A percentile compares a stretch with the other conserved stretches of the same genome.
phyloP scores from a whole-genome alignment of 805 yeast species.

The Jamesozyma jinghongensis region DNA sequence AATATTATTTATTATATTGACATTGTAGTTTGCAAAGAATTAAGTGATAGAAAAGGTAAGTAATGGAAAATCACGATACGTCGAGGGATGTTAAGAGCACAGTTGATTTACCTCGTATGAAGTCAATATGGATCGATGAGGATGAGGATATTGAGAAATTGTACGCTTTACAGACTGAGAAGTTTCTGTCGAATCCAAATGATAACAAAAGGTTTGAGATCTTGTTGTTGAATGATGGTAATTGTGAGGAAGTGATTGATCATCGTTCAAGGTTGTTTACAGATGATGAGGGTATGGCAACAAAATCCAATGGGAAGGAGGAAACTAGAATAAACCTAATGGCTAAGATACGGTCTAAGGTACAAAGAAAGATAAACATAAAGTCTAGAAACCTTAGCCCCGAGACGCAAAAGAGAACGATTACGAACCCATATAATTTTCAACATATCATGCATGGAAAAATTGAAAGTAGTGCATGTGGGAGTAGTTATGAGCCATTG shows the following conservation, averaged over 20 bases:
- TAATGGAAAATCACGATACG: neutral
- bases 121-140: slow-evolving; percentile 37
- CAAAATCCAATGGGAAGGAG: too few relatives aligned
- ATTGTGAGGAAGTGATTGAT: too few relatives aligned
- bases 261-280: too few relatives aligned
- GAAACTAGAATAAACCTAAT: too few relatives aligned
- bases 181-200: slow-evolving; percentile 2
- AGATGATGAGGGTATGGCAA: too few relatives aligned
- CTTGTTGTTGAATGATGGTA: slow-evolving; percentile 24
- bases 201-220: slow-evolving; percentile 3
- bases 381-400: slow-evolving; percentile 14
- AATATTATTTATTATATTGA: too few relatives aligned
- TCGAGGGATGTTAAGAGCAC: neutral
- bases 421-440: slow-evolving; percentile 34
- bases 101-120: slow-evolving; percentile 25
- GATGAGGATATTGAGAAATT: slow-evolving; percentile 31
- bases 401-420: slow-evolving; percentile 19
- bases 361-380: slow-evolving; percentile 8
- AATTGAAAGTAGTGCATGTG: neutral
- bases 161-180: slow-evolving; percentile 21
- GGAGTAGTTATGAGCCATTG: too few relatives aligned
- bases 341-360: neutral
- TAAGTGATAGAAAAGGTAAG: neutral
- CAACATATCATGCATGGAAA: slow-evolving; percentile 33
- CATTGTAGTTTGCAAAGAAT: too few relatives aligned